phyloP scores from a whole-genome alignment of 345 rosid genomes.

The Xanthoceras sorbifolium region DNA sequence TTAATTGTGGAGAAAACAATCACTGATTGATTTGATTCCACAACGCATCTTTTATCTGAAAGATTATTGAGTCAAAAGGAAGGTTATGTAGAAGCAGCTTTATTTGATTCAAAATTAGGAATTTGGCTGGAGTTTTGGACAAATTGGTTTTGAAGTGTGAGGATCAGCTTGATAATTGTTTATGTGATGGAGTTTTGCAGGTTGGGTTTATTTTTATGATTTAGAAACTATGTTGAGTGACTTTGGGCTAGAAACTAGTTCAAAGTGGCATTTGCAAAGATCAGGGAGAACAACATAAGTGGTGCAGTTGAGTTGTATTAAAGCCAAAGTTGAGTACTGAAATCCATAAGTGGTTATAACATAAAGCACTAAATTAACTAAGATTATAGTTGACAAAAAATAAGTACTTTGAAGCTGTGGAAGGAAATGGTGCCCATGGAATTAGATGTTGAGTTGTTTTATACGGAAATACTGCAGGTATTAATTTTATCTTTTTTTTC shows the following conservation, averaged over 20 bases:
- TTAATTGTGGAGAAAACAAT: neutral
- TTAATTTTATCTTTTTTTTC: neutral
- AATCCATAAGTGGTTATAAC: neutral
- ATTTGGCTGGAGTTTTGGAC: neutral
- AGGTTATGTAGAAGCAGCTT: neutral
- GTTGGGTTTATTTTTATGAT: neutral
- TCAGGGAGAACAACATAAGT: neutral
- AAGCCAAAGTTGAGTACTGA: neutral
- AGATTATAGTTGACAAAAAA: neutral
- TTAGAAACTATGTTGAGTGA: neutral
- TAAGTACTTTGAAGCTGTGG: neutral
- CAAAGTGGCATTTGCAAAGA: neutral
- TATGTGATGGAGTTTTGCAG: neutral
- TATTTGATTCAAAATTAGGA: neutral
- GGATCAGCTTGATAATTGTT: neutral
- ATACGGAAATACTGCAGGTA: neutral
- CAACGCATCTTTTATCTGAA: neutral
- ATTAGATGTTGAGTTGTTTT: neutral
- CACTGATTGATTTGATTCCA: neutral
- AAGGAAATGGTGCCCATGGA: neutral
- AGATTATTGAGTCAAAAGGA: neutral
- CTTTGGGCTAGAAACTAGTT: neutral
- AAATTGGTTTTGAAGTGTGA: neutral
- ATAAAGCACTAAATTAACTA: neutral
- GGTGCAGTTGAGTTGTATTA: constrained; percentile 4